Percentiles rank a stretch among this genome's conserved stretches.
phyloP scores from a whole-genome alignment of 139 green algal genomes.

The Pseudopediastrum boryanum region DNA sequence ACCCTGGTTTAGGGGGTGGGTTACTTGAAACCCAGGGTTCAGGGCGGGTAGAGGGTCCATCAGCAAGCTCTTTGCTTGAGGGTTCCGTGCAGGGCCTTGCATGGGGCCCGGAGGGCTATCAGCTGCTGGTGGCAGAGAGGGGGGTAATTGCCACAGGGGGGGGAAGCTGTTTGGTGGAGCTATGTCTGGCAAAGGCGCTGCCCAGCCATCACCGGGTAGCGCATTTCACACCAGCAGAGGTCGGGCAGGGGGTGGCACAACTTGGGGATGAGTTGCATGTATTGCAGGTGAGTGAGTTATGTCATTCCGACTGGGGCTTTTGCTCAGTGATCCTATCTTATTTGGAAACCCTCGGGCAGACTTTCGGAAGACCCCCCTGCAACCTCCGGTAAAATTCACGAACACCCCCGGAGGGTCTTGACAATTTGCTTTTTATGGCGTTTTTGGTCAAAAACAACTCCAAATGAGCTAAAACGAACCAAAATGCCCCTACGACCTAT shows the following conservation, averaged over 20 bases:
- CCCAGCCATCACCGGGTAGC: slow-evolving; percentile 47
- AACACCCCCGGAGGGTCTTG: background rate
- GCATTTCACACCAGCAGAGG: slow-evolving; percentile 12
- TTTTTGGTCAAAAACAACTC: no score
- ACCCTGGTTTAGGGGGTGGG: background rate
- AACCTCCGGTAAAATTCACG: background rate
- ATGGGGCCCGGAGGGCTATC: slow-evolving; percentile 69
- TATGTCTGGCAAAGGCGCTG: slow-evolving; percentile 66
- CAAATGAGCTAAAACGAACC: no score
- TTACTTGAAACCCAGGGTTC: background rate
- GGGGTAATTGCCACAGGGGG: background rate
- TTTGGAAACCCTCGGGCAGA: no score
- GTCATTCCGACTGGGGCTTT: background rate
- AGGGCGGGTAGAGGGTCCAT: background rate
- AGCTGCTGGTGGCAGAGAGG: slow-evolving; percentile 53
- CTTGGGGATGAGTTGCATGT: slow-evolving; percentile 67
- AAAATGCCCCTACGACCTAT: background rate
- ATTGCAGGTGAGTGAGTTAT: slow-evolving; percentile 59
- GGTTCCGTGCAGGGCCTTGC: slow-evolving; percentile 55
- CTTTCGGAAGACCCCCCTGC: background rate
- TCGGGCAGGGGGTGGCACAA: background rate
- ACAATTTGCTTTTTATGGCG: background rate
- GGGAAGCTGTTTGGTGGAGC: slow-evolving; percentile 53
- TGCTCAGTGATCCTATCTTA: background rate
- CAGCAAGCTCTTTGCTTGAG: slow-evolving; percentile 42